Base-by-base conservation (phyloP, 1,139 yeast species). In the Yamadazyma triangularis region DNA sequence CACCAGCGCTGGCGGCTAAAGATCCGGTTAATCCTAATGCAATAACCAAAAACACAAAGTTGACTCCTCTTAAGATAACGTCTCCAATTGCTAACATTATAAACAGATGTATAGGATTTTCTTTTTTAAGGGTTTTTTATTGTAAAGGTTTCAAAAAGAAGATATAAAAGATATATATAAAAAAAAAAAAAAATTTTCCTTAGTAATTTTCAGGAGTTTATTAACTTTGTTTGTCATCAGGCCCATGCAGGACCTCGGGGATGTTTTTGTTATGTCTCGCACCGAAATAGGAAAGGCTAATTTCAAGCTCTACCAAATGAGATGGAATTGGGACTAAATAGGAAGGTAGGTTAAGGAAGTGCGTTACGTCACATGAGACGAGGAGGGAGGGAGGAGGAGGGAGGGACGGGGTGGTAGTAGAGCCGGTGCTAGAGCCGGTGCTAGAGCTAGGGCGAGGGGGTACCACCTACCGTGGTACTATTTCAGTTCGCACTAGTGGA, bases 11-110 rank as follows among this genome's bases (percentile, higher is more conserved):
- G 34, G 85, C 86, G 38, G 93, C 87, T 47, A 88, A 72, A 10
- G 93, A 80, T 42, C 87, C 95, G 41, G 91, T 76, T 51, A 91
- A 70, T 55, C 95, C 97, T 45, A 91, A 76, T 37, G 80, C 76
- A 53, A 88, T 73, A 35, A 79, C 77, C 43, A 88, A 74, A 59
- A 85, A 79, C 48, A 77, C 64, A 52, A 88, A 83, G 70, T 87
- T 83, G 36, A 79, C 51, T 29, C 64, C 67, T 70, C 96, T 82
- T 51, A 87, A 73, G 42, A 79, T 64, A 47, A 81, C 70, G 60
- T 85, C 94, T 52, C 86, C 81, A 51, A 80, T 75, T 35, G 85
- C 80, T 53, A 77, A 70, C 75, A 69, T 69, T 40, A 28, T 57
- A 20, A 25, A 21, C 24, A 28, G 21, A 24, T 16, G 13, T 19